Percentiles rank a stretch among this genome's conserved stretches.
Evolutionary conservation across 805 yeast species (phyloP).

Genomic region (Candida stauntonica): DNA sequence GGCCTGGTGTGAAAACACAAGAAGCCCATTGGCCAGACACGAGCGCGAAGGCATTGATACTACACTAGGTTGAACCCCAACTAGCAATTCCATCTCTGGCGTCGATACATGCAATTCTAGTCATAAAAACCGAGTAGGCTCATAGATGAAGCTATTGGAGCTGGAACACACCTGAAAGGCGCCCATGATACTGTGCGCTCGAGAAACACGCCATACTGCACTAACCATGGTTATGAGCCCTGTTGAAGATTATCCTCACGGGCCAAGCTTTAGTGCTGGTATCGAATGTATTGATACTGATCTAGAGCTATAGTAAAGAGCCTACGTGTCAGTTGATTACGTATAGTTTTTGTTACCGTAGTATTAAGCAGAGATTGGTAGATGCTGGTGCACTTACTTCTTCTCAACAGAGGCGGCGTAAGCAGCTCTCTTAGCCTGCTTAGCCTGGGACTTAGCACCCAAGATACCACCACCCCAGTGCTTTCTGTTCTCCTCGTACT

Average conservation of each 20-base stretch:
- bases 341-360: slow-evolving; percentile 4
- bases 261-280: too few species aligned
- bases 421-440: slow-evolving; percentile 40
- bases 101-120: background rate
- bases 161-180: too few species aligned
- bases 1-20: slow-evolving; percentile 7
- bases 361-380: slow-evolving; percentile 3
- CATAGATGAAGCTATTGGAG: background rate
- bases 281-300: too few species aligned
- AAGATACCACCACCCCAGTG: slow-evolving; percentile 99
- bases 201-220: too few species aligned
- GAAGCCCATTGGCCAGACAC: slow-evolving; percentile 11
- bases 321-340: background rate
- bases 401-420: slow-evolving; percentile 18
- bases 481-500: slow-evolving; percentile 93
- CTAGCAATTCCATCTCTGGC: too few species aligned
- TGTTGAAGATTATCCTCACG: background rate
- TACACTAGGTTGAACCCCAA: too few species aligned
- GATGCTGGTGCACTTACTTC: slow-evolving; percentile 11
- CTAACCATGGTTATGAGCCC: background rate
- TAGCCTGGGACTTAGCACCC: slow-evolving; percentile 91
- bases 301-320: background rate
- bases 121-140: background rate
- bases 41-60: slow-evolving; percentile 7
- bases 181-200: background rate